Evolutionary conservation across 192 early-diverging fungal species (phyloP).

Genomic region (Umbelopsis sp.): DNA sequence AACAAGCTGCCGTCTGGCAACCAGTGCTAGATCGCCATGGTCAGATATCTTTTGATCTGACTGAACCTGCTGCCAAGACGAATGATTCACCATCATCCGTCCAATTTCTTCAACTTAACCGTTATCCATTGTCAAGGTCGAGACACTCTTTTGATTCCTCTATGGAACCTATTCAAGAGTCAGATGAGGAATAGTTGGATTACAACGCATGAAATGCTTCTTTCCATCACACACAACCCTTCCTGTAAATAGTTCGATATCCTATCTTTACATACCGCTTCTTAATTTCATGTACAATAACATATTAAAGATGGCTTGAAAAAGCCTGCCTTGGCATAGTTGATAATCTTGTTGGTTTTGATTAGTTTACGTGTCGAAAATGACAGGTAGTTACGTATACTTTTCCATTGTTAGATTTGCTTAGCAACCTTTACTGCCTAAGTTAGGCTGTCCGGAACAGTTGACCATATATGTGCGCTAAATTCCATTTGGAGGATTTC

Average conservation of each 20-base stretch:
- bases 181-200: constrained; percentile 1
- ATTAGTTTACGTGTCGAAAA: no score
- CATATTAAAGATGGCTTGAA: background rate
- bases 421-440: background rate
- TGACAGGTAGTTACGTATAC: no score
- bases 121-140: constrained; percentile 16
- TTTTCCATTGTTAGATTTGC: background rate
- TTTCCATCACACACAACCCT: background rate
- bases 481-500: background rate
- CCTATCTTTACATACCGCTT: background rate
- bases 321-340: no score
- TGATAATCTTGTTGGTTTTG: no score
- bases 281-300: background rate
- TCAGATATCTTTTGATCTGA: constrained; percentile 4
- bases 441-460: constrained; percentile 3
- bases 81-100: background rate
- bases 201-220: background rate
- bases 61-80: constrained; percentile 7
- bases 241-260: constrained; percentile 7
- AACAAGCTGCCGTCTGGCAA: constrained; percentile 9
- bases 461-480: constrained; percentile 1
- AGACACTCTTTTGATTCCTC: background rate
- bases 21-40: constrained; percentile 16
- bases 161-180: constrained; percentile 21
- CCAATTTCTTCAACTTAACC: constrained; percentile 3